Conservation (phyloP, 805 yeast species). For the Kurtzmaniella fragi region DNA sequence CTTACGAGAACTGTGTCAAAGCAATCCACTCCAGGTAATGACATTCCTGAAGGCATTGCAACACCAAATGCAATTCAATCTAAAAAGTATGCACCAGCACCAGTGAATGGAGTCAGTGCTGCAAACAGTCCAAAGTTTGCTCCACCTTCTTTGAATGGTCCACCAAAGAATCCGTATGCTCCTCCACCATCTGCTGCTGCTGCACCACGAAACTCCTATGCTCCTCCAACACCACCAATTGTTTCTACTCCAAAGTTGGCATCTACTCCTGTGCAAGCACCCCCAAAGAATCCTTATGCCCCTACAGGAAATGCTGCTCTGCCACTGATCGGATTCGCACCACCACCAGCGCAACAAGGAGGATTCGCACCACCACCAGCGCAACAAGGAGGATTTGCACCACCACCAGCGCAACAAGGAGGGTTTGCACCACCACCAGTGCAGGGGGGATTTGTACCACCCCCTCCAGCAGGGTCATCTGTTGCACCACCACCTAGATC, state of each 20-base stretch:
- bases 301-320: constrained; percentile 12
- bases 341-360: constrained; percentile 14
- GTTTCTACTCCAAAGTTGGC: constrained; percentile 3
- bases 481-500: constrained; percentile 22
- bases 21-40: constrained; percentile 11
- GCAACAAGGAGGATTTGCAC: constrained; percentile 7
- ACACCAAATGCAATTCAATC: constrained; percentile 8
- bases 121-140: constrained; percentile 12
- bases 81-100: constrained; percentile 8
- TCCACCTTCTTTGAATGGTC: constrained; percentile 14
- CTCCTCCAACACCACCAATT: constrained; percentile 15
- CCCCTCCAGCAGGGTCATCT: constrained; percentile 9
- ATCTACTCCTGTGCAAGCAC: constrained; percentile 8
- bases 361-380: constrained; percentile 13
- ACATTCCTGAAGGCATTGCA: constrained; percentile 14
- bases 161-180: constrained; percentile 31
- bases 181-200: constrained; percentile 12
- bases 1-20: constrained; percentile 19
- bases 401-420: constrained; percentile 13
- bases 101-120: constrained; percentile 5
- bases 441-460: background rate
- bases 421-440: too few relatives aligned
- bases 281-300: constrained; percentile 22
- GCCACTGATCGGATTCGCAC: constrained; percentile 3
- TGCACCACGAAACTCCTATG: constrained; percentile 19